phyloP scores from a whole-genome alignment of 1,139 yeast genomes.

The Suhomyces terraborum region DNA sequence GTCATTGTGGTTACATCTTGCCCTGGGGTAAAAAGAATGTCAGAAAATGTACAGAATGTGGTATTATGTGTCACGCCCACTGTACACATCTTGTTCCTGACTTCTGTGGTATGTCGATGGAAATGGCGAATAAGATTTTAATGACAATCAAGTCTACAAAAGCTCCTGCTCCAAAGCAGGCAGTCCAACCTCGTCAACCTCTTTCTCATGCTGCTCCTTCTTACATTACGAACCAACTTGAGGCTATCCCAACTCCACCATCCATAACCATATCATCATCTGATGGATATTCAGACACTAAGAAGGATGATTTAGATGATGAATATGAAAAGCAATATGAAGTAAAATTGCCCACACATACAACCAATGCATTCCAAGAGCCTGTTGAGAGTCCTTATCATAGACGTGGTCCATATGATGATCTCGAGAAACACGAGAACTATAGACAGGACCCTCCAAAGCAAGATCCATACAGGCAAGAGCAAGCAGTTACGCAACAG shows the following conservation, averaged over 20 bases:
- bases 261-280: constrained; percentile 13
- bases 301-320: constrained; percentile 25
- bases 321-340: constrained; percentile 28
- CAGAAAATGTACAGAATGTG: constrained; percentile 95
- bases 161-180: constrained; percentile 31
- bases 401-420: constrained; percentile 27
- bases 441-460: constrained; percentile 15
- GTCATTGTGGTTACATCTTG: constrained; percentile 94
- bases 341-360: constrained; percentile 39
- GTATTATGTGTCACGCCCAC: constrained; percentile 87
- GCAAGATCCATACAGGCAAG: constrained; percentile 14
- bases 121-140: constrained; percentile 87
- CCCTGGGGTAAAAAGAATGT: constrained; percentile 96
- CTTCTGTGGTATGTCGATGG: constrained; percentile 98
- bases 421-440: constrained; percentile 18
- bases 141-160: constrained; percentile 83
- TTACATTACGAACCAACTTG: constrained; percentile 3
- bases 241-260: constrained; percentile 14
- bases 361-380: constrained; percentile 35
- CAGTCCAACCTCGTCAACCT: constrained; percentile 13
- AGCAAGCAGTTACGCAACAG: constrained; percentile 2
- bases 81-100: constrained; percentile 96
- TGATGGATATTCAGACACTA: constrained; percentile 4
- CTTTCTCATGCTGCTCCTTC: constrained; percentile 5
- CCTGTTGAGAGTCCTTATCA: constrained; percentile 35